A percentile compares a stretch with the other conserved stretches of the same genome.
phyloP scores from a whole-genome alignment of 2,329 filamentous ascomycete species.

The Pseudocercospora crystallina region DNA sequence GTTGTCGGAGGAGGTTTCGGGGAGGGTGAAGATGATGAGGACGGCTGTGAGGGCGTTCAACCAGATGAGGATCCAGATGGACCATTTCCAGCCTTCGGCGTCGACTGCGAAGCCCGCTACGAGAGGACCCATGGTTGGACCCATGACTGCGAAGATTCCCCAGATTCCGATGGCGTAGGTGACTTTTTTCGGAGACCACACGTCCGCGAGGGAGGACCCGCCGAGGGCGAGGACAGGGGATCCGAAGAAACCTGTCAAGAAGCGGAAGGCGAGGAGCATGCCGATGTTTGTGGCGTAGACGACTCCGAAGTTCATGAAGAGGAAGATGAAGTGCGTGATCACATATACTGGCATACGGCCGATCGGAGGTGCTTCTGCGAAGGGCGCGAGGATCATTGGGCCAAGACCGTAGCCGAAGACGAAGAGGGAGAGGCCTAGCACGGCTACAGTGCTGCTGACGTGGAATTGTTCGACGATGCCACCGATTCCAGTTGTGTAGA shows the following conservation, averaged over 20 bases:
- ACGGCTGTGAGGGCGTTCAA: slow-evolving; percentile 37
- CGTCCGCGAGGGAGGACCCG: slow-evolving; percentile 43
- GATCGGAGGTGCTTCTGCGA: slow-evolving; percentile 47
- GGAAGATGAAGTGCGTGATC: slow-evolving; percentile 47
- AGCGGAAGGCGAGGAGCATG: slow-evolving; percentile 53
- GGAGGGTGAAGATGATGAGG: slow-evolving; percentile 35
- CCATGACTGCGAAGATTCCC: slow-evolving; percentile 38
- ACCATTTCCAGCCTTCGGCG: slow-evolving; percentile 62
- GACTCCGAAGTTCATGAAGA: slow-evolving; percentile 49
- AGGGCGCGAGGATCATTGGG: slow-evolving; percentile 38
- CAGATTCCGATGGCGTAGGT: slow-evolving; percentile 40
- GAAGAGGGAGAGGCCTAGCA: slow-evolving; percentile 51
- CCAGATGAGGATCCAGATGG: slow-evolving; percentile 33
- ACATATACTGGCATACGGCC: slow-evolving; percentile 52
- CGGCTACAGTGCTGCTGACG: slow-evolving; percentile 43
- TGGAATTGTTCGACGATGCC: slow-evolving; percentile 45
- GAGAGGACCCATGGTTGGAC: slow-evolving; percentile 39
- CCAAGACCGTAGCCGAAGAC: slow-evolving; percentile 51
- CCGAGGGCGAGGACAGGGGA: slow-evolving; percentile 45
- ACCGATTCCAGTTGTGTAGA: slow-evolving; percentile 49
- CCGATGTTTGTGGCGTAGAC: slow-evolving; percentile 50
- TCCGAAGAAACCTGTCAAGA: slow-evolving; percentile 52
- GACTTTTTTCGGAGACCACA: slow-evolving; percentile 38
- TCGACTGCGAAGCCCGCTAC: slow-evolving; percentile 55
- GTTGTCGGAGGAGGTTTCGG: slow-evolving; percentile 39